Conservation (phyloP, 176 grass and related monocot species). For the Poa annua region DNA sequence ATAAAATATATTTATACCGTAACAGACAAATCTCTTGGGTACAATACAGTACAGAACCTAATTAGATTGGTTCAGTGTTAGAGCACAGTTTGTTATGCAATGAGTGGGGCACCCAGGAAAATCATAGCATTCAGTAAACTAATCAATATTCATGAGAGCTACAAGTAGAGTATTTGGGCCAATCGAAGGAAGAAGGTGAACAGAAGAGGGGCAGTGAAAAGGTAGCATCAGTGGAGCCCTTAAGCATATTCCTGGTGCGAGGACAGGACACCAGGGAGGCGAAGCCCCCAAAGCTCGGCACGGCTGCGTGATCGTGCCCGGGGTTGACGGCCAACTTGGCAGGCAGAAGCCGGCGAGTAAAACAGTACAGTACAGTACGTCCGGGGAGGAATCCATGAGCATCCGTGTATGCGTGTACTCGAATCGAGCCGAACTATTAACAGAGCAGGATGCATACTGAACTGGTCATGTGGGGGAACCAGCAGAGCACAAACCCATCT, state of each 20-base stretch:
- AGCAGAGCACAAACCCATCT: neutral
- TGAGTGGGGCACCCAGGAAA: neutral
- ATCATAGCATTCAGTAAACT: neutral
- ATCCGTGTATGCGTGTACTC: neutral
- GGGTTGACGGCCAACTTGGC: neutral
- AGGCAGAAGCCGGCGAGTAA: neutral
- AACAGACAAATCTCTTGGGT: neutral
- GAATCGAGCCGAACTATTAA: neutral
- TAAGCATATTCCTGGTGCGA: constrained; percentile 8
- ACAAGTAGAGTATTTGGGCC: neutral
- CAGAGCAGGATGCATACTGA: too few species aligned
- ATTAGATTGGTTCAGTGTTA: neutral
- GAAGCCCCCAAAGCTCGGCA: constrained; percentile 24
- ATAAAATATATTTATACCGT: neutral
- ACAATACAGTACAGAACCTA: neutral
- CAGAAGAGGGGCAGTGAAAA: neutral
- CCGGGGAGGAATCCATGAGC: neutral
- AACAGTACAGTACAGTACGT: neutral
- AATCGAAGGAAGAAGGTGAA: neutral
- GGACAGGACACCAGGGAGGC: neutral
- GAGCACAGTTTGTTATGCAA: neutral
- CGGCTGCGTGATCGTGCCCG: neutral
- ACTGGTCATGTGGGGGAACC: neutral
- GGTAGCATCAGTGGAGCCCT: neutral
- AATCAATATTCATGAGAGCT: neutral